Evolutionary conservation across 164 flowering plant genomes (phyloP).

Genomic region (Magnolia officinalis): DNA sequence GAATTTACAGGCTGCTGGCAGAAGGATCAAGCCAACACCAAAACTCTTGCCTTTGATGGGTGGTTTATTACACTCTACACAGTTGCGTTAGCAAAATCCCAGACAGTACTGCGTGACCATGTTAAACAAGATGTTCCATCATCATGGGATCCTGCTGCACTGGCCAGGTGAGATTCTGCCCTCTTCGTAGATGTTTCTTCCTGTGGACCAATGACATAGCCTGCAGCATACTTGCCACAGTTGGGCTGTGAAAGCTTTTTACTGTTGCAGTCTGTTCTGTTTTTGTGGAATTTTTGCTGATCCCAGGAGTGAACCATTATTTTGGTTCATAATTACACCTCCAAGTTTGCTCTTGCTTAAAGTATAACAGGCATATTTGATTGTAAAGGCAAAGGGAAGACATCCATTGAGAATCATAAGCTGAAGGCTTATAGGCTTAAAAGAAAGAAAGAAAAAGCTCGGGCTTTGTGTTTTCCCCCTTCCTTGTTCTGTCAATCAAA

Average conservation of each 20-base stretch:
- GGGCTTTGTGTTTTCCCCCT: too few species aligned
- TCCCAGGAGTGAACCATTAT: background rate
- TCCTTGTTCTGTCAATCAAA: too few species aligned
- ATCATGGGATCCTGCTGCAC: conserved; percentile 93
- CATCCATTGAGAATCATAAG: too few species aligned
- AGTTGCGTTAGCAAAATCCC: conserved; percentile 82
- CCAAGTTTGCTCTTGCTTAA: background rate
- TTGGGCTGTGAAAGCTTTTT: background rate
- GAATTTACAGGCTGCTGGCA: conserved; percentile 91
- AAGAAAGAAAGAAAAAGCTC: too few species aligned
- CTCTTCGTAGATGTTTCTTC: background rate
- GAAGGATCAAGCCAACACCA: conserved; percentile 90
- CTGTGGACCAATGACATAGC: background rate
- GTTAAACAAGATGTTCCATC: conserved; percentile 91
- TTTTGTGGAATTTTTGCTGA: background rate
- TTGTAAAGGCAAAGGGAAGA: too few species aligned
- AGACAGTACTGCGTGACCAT: conserved; percentile 67
- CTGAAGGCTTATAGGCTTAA: too few species aligned
- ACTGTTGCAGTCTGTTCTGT: background rate
- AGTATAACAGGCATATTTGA: too few species aligned
- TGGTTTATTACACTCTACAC: conserved; percentile 79
- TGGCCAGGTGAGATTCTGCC: conserved; percentile 60
- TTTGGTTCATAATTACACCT: background rate
- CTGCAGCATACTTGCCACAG: background rate
- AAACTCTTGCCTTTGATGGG: conserved; percentile 94